Conservation (phyloP, 2,329 filamentous ascomycete genomes). For the Massarina eburnea region DNA sequence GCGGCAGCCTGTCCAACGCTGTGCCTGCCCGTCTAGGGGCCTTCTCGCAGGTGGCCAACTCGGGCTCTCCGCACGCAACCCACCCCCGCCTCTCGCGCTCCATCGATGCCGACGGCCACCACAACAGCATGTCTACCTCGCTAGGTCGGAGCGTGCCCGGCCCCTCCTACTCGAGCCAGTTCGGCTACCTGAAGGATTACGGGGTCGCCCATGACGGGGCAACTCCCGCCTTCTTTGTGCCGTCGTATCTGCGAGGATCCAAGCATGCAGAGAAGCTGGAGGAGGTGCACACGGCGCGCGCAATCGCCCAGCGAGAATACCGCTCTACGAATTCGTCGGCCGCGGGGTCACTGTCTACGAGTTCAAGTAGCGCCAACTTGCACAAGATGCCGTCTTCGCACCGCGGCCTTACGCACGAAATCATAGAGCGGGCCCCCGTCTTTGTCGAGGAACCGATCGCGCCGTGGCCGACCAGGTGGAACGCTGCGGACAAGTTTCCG, state of each 20-base stretch:
- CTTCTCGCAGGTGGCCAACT: slow-evolving; percentile 59
- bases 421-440: slow-evolving; percentile 72
- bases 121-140: slow-evolving; percentile 45
- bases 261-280: slow-evolving; percentile 76
- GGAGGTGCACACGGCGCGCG: slow-evolving; percentile 66
- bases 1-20: slow-evolving; percentile 34
- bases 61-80: slow-evolving; percentile 27
- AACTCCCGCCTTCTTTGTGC: slow-evolving; percentile 68
- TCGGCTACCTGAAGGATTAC: slow-evolving; percentile 38
- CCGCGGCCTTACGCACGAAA: slow-evolving; percentile 78
- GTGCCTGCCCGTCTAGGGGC: slow-evolving; percentile 43
- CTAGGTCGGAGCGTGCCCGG: slow-evolving; percentile 47
- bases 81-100: slow-evolving; percentile 41
- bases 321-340: slow-evolving; percentile 49
- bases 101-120: slow-evolving; percentile 54
- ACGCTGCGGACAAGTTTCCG: slow-evolving; percentile 70
- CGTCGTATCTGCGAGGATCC: slow-evolving; percentile 79
- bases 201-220: slow-evolving; percentile 24
- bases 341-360: slow-evolving; percentile 54
- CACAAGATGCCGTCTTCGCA: slow-evolving; percentile 67
- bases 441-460: slow-evolving; percentile 63
- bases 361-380: slow-evolving; percentile 60
- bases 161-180: slow-evolving; percentile 53
- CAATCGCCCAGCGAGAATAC: slow-evolving; percentile 50
- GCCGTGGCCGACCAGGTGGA: slow-evolving; percentile 84